These are phyloP conservation scores for Chalaropsis thielavioides DNA, from an alignment of 2,329 filamentous ascomycete species.

Conservation along the genomic window DNA sequence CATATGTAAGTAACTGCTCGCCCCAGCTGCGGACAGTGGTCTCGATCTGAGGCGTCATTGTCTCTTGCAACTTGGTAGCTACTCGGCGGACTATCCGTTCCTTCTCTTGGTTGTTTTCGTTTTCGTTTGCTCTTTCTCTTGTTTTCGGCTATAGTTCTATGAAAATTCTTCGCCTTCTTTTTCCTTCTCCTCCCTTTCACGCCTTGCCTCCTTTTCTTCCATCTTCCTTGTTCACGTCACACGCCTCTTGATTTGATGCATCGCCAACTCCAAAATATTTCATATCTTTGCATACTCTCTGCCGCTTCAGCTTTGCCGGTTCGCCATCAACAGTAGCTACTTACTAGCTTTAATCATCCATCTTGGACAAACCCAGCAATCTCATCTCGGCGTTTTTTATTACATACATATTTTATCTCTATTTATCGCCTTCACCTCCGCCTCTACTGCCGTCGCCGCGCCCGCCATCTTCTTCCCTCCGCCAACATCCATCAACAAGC, in stretches of 20 bases:
- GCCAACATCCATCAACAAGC: background rate
- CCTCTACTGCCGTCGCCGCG: background rate
- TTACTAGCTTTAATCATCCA: background rate
- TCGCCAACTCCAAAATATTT: conserved; percentile 1
- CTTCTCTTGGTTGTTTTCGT: background rate
- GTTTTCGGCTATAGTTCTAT: background rate
- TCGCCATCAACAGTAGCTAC: background rate
- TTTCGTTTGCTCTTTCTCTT: background rate
- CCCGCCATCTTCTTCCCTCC: background rate
- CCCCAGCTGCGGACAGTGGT: background rate
- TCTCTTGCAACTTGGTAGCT: background rate
- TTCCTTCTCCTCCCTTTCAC: background rate
- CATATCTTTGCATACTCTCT: background rate
- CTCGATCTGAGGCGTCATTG: background rate
- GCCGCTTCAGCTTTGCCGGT: background rate
- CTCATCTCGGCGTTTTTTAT: background rate
- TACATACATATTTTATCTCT: conserved; percentile 1
- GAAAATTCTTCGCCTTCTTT: background rate
- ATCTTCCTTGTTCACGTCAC: background rate
- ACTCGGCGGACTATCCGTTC: background rate
- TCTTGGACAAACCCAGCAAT: background rate
- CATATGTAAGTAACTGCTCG: background rate
- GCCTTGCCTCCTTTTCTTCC: background rate
- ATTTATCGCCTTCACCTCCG: background rate
- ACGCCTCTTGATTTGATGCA: background rate